A percentile compares a stretch with the other conserved stretches of the same genome.
Evolutionary conservation across 495 filamentous ascomycete species (phyloP).

Genomic region (Collariella sp.): DNA sequence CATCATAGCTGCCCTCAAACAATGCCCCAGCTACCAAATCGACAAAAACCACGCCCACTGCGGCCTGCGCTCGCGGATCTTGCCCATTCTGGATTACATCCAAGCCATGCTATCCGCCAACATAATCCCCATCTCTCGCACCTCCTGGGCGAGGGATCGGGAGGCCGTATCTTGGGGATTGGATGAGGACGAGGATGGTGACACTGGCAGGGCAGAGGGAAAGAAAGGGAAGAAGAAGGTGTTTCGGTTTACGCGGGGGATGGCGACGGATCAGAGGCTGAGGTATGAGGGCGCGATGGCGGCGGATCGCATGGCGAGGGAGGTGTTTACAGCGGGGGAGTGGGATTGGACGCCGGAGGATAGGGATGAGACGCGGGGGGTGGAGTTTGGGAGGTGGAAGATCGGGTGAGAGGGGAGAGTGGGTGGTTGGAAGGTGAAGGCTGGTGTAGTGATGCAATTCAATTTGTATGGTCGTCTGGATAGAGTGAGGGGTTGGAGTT

Average conservation of each 20-base stretch:
- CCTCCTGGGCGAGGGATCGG: conserved; percentile 38
- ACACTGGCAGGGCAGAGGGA: conserved; percentile 3
- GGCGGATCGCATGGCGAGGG: conserved; percentile 35
- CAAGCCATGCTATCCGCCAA: conserved; percentile 40
- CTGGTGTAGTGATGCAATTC: too few species aligned
- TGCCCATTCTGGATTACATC: conserved; percentile 61
- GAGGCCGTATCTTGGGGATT: conserved; percentile 29
- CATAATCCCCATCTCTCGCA: conserved; percentile 38
- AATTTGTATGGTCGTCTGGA: too few species aligned
- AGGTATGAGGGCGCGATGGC: conserved; percentile 33
- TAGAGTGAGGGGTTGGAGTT: too few species aligned
- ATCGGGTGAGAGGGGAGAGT: neutral
- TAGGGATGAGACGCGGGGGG: neutral
- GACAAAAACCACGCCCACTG: conserved; percentile 71
- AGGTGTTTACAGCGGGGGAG: conserved; percentile 49
- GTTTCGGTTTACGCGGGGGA: conserved; percentile 34
- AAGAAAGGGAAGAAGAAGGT: conserved; percentile 15
- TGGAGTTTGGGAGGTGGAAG: conserved; percentile 4
- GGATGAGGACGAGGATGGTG: neutral
- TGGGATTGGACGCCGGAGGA: conserved; percentile 51
- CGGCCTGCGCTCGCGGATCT: conserved; percentile 57
- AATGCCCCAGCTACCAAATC: conserved; percentile 68
- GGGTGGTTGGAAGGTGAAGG: neutral
- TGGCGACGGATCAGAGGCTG: conserved; percentile 34
- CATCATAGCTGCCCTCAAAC: conserved; percentile 29